A percentile compares a stretch with the other conserved stretches of the same genome.
phyloP scores from a whole-genome alignment of 805 yeast genomes.

The Cyberlindnera petersonii region DNA sequence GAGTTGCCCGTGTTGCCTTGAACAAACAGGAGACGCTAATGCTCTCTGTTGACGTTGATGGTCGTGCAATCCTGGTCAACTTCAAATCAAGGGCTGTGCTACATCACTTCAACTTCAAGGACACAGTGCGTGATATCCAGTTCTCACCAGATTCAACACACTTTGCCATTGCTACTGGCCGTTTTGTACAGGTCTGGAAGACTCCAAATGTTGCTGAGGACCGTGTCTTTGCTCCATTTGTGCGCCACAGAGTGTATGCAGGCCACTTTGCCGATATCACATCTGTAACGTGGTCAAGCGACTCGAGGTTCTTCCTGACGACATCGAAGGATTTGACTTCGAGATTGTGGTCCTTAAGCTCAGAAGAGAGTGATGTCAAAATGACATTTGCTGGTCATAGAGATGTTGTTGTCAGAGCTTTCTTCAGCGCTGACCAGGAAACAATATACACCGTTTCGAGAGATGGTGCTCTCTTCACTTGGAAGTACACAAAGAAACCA shows the following conservation, averaged over 20 bases:
- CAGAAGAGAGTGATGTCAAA: conserved; percentile 71
- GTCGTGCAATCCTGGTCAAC: conserved; percentile 89
- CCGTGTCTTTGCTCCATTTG: conserved; percentile 93
- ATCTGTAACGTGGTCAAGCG: conserved; percentile 83
- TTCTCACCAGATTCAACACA: conserved; percentile 86
- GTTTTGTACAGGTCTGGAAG: conserved; percentile 89
- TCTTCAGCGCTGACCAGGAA: conserved; percentile 85
- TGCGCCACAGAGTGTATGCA: conserved; percentile 82
- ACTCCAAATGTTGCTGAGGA: conserved; percentile 80
- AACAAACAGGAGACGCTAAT: conserved; percentile 79
- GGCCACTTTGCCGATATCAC: conserved; percentile 87
- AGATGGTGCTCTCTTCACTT: conserved; percentile 90
- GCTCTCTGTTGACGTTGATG: conserved; percentile 83
- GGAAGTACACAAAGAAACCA: conserved; percentile 75
- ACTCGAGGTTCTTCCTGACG: conserved; percentile 82
- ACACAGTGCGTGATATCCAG: conserved; percentile 63
- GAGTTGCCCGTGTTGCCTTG: conserved; percentile 72
- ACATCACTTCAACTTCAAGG: conserved; percentile 92
- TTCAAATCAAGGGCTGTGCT: conserved; percentile 77
- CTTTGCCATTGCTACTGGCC: conserved; percentile 81
- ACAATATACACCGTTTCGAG: conserved; percentile 85
- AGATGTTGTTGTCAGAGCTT: conserved; percentile 83
- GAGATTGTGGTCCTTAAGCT: conserved; percentile 70
- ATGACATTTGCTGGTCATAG: conserved; percentile 90
- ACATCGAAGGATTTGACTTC: conserved; percentile 90